Conservation (phyloP, 345 rosid genomes). For the Lepidium aucheri region DNA sequence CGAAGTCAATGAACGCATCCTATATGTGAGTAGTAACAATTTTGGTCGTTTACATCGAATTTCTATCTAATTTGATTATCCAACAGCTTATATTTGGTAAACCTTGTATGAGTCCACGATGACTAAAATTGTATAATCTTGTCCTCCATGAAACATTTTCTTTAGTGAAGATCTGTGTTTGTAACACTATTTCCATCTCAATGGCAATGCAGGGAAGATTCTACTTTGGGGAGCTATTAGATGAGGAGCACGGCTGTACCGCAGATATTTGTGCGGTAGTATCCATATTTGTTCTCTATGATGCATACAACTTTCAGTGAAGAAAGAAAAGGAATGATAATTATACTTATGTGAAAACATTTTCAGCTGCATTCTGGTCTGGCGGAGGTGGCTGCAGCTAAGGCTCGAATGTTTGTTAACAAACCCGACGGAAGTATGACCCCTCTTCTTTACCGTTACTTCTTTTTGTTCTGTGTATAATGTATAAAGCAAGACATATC, state of each 20-base stretch:
- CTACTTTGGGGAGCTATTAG: conserved; percentile 74
- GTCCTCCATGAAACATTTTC: neutral
- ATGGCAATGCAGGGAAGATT: conserved; percentile 72
- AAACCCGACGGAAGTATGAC: conserved; percentile 93
- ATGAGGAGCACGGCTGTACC: conserved; percentile 60
- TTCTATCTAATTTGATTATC: neutral
- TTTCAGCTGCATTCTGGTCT: conserved; percentile 85
- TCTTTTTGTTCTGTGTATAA: neutral
- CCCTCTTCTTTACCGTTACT: neutral
- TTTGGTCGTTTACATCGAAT: neutral
- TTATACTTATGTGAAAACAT: conserved; percentile 11
- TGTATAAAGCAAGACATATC: neutral
- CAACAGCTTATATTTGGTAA: neutral
- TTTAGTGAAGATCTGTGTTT: neutral
- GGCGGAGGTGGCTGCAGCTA: conserved; percentile 96
- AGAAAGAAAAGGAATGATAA: neutral
- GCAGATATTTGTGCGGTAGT: conserved; percentile 64
- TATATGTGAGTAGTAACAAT: conserved; percentile 44
- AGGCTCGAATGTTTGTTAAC: conserved; percentile 89
- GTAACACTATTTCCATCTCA: neutral
- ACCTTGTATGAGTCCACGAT: neutral
- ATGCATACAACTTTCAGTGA: neutral
- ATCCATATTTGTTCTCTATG: conserved; percentile 9
- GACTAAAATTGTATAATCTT: neutral
- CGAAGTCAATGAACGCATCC: conserved; percentile 62